Percentiles rank a stretch among this genome's conserved stretches.
Conservation (phyloP, 169 alveolate species). For the Plasmodium billcollinsi region DNA sequence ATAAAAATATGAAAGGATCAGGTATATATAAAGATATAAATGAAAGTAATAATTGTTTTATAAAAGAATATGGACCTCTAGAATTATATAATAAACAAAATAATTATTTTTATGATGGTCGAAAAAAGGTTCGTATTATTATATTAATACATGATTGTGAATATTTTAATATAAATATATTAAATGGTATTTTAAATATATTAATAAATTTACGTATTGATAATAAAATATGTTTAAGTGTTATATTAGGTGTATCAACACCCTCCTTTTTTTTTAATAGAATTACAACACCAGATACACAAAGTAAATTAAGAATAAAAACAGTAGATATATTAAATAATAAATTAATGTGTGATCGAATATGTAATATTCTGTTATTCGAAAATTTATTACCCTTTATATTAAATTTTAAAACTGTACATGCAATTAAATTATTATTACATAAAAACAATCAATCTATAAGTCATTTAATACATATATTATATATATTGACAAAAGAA, state of each 20-base stretch:
- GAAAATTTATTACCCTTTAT: conserved; percentile 46
- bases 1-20: too few relatives aligned
- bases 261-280: conserved; percentile 55
- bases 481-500: conserved; percentile 58
- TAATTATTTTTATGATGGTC: conserved; percentile 43
- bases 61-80: neutral
- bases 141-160: conserved; percentile 61
- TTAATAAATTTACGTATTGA: conserved; percentile 59
- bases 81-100: conserved; percentile 35
- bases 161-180: conserved; percentile 49
- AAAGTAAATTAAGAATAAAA: conserved; percentile 60
- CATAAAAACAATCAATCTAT: conserved; percentile 70
- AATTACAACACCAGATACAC: conserved; percentile 63
- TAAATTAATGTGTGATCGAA: conserved; percentile 36
- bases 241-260: conserved; percentile 51
- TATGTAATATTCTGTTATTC: conserved; percentile 23
- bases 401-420: conserved; percentile 32
- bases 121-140: conserved; percentile 49
- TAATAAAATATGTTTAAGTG: conserved; percentile 46
- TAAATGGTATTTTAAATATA: conserved; percentile 63
- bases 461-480: conserved; percentile 53
- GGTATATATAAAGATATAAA: neutral
- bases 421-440: conserved; percentile 40
- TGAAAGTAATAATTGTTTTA: neutral
- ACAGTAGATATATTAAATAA: conserved; percentile 47